Base-by-base conservation (phyloP, 2,329 filamentous ascomycete species). In the Polytolypa hystricis region DNA sequence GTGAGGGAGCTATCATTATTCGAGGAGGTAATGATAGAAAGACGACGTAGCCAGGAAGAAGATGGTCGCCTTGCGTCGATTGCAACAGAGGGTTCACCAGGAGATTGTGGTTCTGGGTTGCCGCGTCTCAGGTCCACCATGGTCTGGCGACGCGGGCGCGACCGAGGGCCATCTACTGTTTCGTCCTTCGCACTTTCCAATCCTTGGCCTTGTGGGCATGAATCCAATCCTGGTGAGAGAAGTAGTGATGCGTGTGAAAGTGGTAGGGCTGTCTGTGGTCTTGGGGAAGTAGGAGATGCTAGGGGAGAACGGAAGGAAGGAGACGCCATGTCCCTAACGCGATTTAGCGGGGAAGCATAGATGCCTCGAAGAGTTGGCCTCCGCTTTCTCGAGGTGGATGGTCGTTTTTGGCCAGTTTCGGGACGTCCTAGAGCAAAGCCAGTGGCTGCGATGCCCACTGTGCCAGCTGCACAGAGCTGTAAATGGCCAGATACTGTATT, bases 401-500 rank as follows among this genome's bases (percentile, higher is more conserved):
- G 38, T 32, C 33, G 37, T 28, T 20, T 32, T 18, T 38, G 37
- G 21, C n/a, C 17, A 41, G 54, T 56, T 48, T 69, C 62, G 39
- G 65, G 64, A 47, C 67, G 69, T 51, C 69, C 73, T 49, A 77
- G 64, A 38, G 70, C 70, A 46, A 74, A 63, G 42, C 75, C 74
- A 40, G 73, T 64, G 39, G 70, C 67, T 46, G 74, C 74, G 46
- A 75, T 66, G 55, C 71, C 73, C 59, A 77, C 64, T 50, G 73
- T 75, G 64, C 73, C 73, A 55, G 74, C 62, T 51, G 74, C 75
- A 71, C 71, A 76, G 50, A 79, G 67, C 73, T 77, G 55, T 55
- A 44, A 54, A 50, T 46, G 47, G 26, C 12, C 18, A 12, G 20
- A 35, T n/a, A 31, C 5, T 33, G 17, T 16, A 30, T 39, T 27